phyloP scores from a whole-genome alignment of 169 alveolate species.

The Cryptosporidium felis region DNA sequence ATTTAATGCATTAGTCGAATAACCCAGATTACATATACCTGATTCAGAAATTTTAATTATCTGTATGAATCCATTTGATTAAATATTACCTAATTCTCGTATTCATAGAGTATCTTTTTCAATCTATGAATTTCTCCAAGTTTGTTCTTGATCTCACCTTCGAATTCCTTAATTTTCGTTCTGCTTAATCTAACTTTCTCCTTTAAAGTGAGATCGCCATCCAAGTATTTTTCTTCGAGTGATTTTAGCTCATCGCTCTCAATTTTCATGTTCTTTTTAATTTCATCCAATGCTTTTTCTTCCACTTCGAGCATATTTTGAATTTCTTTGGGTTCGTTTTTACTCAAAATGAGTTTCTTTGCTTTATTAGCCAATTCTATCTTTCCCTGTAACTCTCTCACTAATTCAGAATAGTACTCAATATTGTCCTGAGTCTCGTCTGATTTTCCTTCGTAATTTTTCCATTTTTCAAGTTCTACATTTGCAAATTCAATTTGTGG shows the following conservation, averaged over 20 bases:
- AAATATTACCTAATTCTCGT: not conserved
- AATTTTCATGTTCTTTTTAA: slow-evolving; percentile 6
- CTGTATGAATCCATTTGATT: not conserved
- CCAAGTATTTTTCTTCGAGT: slow-evolving; percentile 31
- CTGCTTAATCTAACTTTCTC: slow-evolving; percentile 27
- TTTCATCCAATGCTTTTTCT: slow-evolving; percentile 21
- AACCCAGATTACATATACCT: not conserved
- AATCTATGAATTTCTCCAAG: slow-evolving; percentile 26
- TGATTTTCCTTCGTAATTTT: not conserved
- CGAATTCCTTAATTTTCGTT: slow-evolving; percentile 17
- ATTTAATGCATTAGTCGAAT: not conserved
- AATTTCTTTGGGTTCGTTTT: slow-evolving; percentile 1
- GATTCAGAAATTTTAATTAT: not conserved
- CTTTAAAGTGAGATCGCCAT: slow-evolving; percentile 15
- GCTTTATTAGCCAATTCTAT: slow-evolving; percentile 23
- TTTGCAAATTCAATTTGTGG: slow-evolving; percentile 58
- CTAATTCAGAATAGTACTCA: slow-evolving; percentile 14
- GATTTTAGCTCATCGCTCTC: not conserved
- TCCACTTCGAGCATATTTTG: slow-evolving; percentile 13
- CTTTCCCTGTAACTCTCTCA: slow-evolving; percentile 32
- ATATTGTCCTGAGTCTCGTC: slow-evolving; percentile 47
- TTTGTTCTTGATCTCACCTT: slow-evolving; percentile 16
- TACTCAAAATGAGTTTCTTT: not conserved
- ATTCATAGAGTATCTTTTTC: not conserved
- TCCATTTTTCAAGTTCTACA: slow-evolving; percentile 52